These are phyloP conservation scores for Boletus huronensis DNA, from an alignment of 768 basidiomycete genomes.

Conservation along the genomic window DNA sequence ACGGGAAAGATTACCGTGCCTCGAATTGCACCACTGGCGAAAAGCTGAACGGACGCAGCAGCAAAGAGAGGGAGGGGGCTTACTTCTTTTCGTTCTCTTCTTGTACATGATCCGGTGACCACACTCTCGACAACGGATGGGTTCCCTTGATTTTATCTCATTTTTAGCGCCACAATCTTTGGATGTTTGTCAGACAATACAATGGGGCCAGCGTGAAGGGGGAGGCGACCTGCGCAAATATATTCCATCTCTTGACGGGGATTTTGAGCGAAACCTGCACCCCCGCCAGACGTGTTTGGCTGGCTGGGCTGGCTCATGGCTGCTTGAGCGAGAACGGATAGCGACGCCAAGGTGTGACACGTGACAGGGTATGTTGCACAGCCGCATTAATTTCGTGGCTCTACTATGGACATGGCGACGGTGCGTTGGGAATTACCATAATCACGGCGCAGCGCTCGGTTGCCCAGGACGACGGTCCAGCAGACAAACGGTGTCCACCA, in stretches of 20 bases:
- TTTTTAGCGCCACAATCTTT: conserved; percentile 91
- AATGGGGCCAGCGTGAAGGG: conserved; percentile 1
- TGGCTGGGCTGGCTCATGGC: conserved; percentile 40
- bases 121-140: conserved; percentile 93
- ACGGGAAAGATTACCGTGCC: conserved; percentile 23
- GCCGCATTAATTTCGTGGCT: neutral
- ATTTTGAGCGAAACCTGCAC: conserved; percentile 34
- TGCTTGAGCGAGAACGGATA: neutral
- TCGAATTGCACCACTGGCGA: conserved; percentile 34
- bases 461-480: conserved; percentile 7
- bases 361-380: conserved; percentile 14
- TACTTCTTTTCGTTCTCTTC: conserved; percentile 91
- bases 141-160: conserved; percentile 86
- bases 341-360: conserved; percentile 1
- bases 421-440: conserved; percentile 11
- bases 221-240: conserved; percentile 69
- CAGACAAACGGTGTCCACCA: neutral
- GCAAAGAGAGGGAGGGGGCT: conserved; percentile 31
- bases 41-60: neutral
- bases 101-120: conserved; percentile 99
- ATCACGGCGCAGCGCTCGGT: conserved; percentile 13
- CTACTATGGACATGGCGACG: conserved; percentile 11
- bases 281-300: conserved; percentile 32
- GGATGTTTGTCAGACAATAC: conserved; percentile 10
- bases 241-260: conserved; percentile 74